Conservation (phyloP, 2,329 filamentous ascomycete species). For the Fusarium abutilonis region DNA sequence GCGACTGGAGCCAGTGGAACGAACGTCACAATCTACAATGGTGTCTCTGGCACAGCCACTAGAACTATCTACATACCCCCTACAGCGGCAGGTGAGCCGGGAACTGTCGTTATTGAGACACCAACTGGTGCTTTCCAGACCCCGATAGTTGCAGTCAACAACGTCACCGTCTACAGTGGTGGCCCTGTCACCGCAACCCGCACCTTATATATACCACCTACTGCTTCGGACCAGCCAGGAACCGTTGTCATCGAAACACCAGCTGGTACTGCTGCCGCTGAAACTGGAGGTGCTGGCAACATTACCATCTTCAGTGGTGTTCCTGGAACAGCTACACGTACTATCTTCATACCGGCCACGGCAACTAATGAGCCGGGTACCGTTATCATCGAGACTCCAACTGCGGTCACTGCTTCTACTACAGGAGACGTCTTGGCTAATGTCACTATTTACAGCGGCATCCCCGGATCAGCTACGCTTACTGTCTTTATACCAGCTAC, state of each 20-base stretch:
- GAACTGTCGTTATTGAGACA: slow-evolving; percentile 7
- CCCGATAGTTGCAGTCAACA: not conserved
- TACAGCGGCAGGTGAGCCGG: not conserved
- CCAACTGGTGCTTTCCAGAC: slow-evolving; percentile 4
- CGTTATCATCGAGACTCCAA: slow-evolving; percentile 9
- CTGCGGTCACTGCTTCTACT: not conserved
- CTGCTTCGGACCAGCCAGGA: not conserved
- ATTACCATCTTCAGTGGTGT: slow-evolving; percentile 12
- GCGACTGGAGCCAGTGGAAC: not conserved
- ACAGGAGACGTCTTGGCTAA: not conserved
- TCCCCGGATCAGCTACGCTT: not conserved
- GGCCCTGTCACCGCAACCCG: not conserved
- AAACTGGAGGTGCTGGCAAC: not conserved
- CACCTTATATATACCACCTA: not conserved
- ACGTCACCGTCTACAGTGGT: slow-evolving; percentile 15
- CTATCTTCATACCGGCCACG: slow-evolving; percentile 5
- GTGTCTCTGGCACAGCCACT: not conserved
- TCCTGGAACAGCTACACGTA: slow-evolving; percentile 3
- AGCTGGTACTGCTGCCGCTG: not conserved
- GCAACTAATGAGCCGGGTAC: not conserved
- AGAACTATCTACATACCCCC: not conserved
- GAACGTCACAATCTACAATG: not conserved
- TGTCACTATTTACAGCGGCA: not conserved
- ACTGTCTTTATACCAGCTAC: slow-evolving; percentile 1
- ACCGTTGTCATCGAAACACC: slow-evolving; percentile 14